Conservation (phyloP, 257 asterid genomes). For the Plantago ovata region DNA sequence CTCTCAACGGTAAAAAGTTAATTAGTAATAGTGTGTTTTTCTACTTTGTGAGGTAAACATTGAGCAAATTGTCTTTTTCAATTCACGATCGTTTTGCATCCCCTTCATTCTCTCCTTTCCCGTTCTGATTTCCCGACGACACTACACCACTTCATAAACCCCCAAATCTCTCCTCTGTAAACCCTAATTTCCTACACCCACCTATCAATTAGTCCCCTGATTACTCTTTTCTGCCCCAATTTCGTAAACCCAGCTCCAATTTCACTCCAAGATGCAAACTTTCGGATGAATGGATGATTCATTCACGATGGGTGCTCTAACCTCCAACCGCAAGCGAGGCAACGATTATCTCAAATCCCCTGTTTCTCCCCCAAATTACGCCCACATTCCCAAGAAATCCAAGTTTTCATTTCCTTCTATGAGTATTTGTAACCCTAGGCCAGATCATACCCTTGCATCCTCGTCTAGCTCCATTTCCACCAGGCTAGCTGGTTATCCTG, state of each 20-base stretch:
- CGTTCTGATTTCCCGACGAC: too few relatives aligned
- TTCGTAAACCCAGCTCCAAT: neutral
- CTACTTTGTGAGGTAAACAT: too few relatives aligned
- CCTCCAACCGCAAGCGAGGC: slow-evolving; percentile 53
- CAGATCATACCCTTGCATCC: slow-evolving; percentile 5
- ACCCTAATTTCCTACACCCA: too few relatives aligned
- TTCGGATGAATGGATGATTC: slow-evolving; percentile 22
- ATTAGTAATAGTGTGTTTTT: too few relatives aligned
- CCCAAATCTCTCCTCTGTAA: too few relatives aligned
- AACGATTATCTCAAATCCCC: slow-evolving; percentile 30
- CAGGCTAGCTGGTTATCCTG: slow-evolving; percentile 42
- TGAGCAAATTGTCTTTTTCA: too few relatives aligned
- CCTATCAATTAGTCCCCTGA: neutral
- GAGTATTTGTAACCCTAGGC: slow-evolving; percentile 17
- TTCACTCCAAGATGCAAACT: slow-evolving; percentile 3
- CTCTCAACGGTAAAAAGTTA: too few relatives aligned
- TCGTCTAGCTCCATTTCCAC: slow-evolving; percentile 21
- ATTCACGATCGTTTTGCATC: too few relatives aligned
- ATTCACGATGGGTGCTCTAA: slow-evolving; percentile 52
- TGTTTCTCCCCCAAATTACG: slow-evolving; percentile 18
- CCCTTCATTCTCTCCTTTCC: too few relatives aligned
- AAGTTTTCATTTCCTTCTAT: slow-evolving; percentile 23
- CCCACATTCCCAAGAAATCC: slow-evolving; percentile 42
- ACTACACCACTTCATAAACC: too few relatives aligned
- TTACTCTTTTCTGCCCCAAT: neutral